Percentiles rank a stretch among this genome's conserved stretches.
These are phyloP conservation scores for Aspergillus sp. DNA, from an alignment of 2,329 filamentous ascomycete genomes.

Conservation along the genomic window DNA sequence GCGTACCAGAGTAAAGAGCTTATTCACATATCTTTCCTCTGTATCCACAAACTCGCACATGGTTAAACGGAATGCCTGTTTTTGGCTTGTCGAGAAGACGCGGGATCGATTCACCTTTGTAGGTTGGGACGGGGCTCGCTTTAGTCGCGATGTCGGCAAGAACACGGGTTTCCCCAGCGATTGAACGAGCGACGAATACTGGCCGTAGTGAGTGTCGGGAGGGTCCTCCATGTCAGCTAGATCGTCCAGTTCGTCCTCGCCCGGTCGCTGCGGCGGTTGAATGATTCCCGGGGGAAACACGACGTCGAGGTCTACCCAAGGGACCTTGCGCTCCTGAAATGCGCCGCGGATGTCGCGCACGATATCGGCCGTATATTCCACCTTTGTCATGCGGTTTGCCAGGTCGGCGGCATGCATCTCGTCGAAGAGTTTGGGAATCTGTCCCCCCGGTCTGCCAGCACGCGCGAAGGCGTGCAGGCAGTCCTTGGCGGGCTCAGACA, in stretches of 20 bases:
- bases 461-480: conserved; percentile 60
- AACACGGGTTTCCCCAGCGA: conserved; percentile 82
- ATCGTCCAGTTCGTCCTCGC: conserved; percentile 64
- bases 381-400: conserved; percentile 77
- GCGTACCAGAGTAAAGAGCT: conserved; percentile 79
- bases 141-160: conserved; percentile 78
- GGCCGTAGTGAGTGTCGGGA: conserved; percentile 63
- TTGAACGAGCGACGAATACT: conserved; percentile 73
- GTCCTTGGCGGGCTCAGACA: conserved; percentile 73
- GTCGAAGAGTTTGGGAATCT: conserved; percentile 71
- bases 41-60: conserved; percentile 90
- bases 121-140: conserved; percentile 82
- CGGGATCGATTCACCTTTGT: conserved; percentile 75
- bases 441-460: conserved; percentile 57
- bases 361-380: conserved; percentile 73
- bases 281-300: conserved; percentile 79
- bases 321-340: conserved; percentile 76
- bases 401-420: conserved; percentile 92
- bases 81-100: conserved; percentile 76
- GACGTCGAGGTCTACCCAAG: conserved; percentile 83
- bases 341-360: conserved; percentile 72
- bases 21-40: conserved; percentile 88
- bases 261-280: conserved; percentile 58
- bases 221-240: conserved; percentile 42
- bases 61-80: conserved; percentile 80